Conservation (phyloP, 2,329 filamentous ascomycete species). For the Calonectria multiphialidica region DNA sequence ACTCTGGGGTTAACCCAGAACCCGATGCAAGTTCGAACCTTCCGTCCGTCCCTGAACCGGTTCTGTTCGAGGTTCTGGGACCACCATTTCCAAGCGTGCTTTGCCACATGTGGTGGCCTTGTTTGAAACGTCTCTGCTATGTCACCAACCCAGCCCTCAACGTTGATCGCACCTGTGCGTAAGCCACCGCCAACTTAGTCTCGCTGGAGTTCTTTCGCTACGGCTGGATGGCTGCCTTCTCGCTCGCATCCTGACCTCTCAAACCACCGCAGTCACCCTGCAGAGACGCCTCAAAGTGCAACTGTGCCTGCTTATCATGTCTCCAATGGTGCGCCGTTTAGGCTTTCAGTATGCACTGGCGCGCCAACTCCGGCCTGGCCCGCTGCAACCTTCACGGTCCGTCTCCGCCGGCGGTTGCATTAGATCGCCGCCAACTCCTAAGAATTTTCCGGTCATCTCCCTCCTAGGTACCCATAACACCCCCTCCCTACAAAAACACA, state of each 20-base stretch:
- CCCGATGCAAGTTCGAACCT: not conserved
- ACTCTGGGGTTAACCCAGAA: not conserved
- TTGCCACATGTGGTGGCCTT: not conserved
- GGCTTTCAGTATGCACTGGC: constrained; percentile 15
- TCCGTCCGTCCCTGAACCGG: not conserved
- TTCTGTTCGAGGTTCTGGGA: not conserved
- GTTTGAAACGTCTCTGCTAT: not conserved
- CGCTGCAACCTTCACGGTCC: constrained; percentile 16
- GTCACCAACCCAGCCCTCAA: not conserved
- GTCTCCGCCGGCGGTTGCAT: constrained; percentile 14
- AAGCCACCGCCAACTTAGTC: not conserved
- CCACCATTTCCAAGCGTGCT: not conserved
- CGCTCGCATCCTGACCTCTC: not conserved
- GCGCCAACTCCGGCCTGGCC: constrained; percentile 20
- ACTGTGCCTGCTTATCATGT: constrained; percentile 5
- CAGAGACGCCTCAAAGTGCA: not conserved
- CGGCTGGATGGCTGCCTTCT: not conserved
- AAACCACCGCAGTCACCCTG: not conserved
- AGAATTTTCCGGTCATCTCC: constrained; percentile 2
- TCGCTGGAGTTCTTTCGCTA: not conserved
- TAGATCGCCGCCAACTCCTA: constrained; percentile 2
- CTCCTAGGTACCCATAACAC: not conserved
- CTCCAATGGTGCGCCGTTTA: not conserved
- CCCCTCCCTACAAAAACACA: not conserved
- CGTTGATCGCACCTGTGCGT: not conserved